Conservation (phyloP, 2,329 filamentous ascomycete genomes). For the Monosporascus sp. region DNA sequence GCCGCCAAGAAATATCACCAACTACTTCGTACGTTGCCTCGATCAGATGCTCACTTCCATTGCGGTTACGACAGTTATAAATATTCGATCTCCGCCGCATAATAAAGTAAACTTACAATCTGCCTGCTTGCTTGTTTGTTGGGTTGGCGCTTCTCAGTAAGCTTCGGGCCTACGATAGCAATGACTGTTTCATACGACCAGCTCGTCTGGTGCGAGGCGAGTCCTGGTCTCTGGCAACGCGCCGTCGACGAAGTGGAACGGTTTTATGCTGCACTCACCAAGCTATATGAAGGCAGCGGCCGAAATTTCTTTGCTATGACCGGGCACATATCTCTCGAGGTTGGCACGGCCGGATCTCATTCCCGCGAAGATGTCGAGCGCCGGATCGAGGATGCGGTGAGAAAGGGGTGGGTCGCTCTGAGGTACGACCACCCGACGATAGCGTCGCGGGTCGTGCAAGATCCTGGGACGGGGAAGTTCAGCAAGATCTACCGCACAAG, state of each 20-base stretch:
- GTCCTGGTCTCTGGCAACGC: not conserved
- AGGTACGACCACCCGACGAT: slow-evolving; percentile 29
- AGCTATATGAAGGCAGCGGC: not conserved
- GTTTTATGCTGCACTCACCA: not conserved
- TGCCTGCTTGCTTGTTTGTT: no score
- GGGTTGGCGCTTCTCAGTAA: no score
- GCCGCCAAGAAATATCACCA: no score
- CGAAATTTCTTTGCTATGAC: not conserved
- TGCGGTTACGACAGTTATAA: no score
- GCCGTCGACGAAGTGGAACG: not conserved
- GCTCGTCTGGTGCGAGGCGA: not conserved
- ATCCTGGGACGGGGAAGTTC: slow-evolving; percentile 1
- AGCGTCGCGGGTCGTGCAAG: slow-evolving; percentile 19
- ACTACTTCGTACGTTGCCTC: no score
- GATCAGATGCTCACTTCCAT: no score
- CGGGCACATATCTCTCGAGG: not conserved
- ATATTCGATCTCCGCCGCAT: no score
- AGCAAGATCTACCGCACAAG: not conserved
- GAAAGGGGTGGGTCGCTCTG: slow-evolving; percentile 28
- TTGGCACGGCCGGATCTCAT: not conserved
- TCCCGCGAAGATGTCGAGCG: slow-evolving; percentile 4
- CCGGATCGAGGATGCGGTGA: slow-evolving; percentile 24
- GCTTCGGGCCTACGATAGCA: no score
- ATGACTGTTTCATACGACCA: no score
- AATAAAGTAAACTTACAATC: no score